These are phyloP conservation scores for Picochlorum sp. DNA, from an alignment of 139 green algal genomes.

Conservation along the genomic window DNA sequence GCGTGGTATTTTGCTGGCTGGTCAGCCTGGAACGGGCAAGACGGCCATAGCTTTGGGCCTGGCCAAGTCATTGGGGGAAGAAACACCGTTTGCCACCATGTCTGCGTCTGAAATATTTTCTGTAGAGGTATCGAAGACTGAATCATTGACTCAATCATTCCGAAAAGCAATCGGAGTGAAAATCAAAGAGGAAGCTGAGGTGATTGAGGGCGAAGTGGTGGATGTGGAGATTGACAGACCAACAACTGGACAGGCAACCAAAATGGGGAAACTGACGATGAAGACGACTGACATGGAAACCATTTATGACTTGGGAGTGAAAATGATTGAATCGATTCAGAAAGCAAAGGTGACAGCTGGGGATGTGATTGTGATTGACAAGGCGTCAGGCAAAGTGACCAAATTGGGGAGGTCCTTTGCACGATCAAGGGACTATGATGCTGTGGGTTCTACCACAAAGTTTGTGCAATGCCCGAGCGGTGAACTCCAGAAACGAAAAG, in stretches of 20 bases:
- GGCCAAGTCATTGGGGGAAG: slow-evolving; percentile 89
- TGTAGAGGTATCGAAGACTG: slow-evolving; percentile 97
- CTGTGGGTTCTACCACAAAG: slow-evolving; percentile 78
- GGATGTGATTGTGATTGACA: slow-evolving; percentile 97
- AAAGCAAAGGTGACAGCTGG: slow-evolving; percentile 85
- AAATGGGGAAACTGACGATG: slow-evolving; percentile 92
- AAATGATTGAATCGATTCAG: slow-evolving; percentile 84
- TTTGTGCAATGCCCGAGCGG: slow-evolving; percentile 98
- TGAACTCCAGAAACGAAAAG: slow-evolving; percentile 94
- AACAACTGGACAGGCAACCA: slow-evolving; percentile 52
- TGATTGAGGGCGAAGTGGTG: slow-evolving; percentile 98
- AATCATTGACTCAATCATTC: slow-evolving; percentile 97
- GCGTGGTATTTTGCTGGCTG: slow-evolving; percentile 85
- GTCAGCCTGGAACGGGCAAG: slow-evolving; percentile 93
- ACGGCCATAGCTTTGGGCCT: slow-evolving; percentile 97
- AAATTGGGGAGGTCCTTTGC: slow-evolving; percentile 91
- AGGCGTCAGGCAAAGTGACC: slow-evolving; percentile 80
- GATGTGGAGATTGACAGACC: slow-evolving; percentile 95
- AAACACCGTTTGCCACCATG: slow-evolving; percentile 98
- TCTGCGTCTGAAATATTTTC: slow-evolving; percentile 95
- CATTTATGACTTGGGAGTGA: slow-evolving; percentile 93
- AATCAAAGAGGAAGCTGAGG: slow-evolving; percentile 97
- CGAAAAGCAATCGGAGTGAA: slow-evolving; percentile 40
- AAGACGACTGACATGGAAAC: slow-evolving; percentile 99
- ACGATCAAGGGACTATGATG: slow-evolving; percentile 90